phyloP scores from a whole-genome alignment of 257 asterid genomes.

The Solanum neorickii region DNA sequence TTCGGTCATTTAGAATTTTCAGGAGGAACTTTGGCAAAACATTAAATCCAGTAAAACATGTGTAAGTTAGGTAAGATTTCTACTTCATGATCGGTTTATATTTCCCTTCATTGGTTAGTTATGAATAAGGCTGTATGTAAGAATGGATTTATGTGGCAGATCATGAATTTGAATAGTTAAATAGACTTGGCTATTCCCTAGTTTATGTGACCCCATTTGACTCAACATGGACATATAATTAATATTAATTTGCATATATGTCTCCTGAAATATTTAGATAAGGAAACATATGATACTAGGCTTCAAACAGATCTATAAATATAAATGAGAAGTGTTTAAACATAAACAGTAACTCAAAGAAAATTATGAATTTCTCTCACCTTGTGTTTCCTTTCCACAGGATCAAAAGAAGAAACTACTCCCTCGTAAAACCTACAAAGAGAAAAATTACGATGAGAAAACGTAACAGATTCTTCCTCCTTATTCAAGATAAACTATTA shows the following conservation, averaged over 20 bases:
- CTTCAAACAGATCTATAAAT: neutral
- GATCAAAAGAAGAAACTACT: conserved; percentile 29
- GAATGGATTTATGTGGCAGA: neutral
- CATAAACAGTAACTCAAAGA: neutral
- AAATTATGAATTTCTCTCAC: conserved; percentile 7
- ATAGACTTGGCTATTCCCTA: neutral
- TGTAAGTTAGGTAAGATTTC: neutral
- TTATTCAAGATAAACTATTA: no score
- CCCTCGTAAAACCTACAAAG: conserved; percentile 45
- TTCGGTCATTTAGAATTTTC: neutral
- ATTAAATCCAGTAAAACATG: neutral
- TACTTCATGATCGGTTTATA: neutral
- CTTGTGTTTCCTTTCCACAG: conserved; percentile 32
- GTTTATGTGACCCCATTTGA: neutral
- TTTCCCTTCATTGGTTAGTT: neutral
- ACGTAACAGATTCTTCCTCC: neutral
- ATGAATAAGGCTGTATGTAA: neutral
- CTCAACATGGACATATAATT: neutral
- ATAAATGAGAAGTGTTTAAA: neutral
- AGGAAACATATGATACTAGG: neutral
- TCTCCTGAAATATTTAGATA: neutral
- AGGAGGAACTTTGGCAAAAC: neutral
- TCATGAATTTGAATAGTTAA: neutral
- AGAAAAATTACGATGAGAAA: conserved; percentile 8
- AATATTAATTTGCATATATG: neutral